Conservation (phyloP, 257 asterid species). For the Penstemon eatonii region DNA sequence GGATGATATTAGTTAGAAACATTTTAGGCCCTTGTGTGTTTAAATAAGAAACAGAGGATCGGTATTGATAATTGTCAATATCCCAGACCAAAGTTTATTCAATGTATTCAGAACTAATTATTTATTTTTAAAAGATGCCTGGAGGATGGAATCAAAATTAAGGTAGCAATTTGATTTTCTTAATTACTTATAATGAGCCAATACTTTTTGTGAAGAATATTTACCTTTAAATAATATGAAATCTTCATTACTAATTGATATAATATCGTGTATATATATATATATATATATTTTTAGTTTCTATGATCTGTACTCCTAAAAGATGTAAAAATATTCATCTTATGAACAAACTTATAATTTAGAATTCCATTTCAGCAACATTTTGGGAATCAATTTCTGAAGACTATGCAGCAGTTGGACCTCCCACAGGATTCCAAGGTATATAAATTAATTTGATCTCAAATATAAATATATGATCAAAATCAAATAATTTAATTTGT, state of each 20-base stretch:
- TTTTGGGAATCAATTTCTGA: conserved; percentile 75
- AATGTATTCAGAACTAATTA: too few species aligned
- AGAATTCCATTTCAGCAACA: conserved; percentile 43
- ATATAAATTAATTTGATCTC: neutral
- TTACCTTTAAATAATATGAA: neutral
- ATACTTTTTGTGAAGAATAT: neutral
- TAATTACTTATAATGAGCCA: neutral
- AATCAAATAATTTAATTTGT: neutral
- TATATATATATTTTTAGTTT: neutral
- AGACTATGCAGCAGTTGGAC: conserved; percentile 75
- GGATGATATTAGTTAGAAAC: too few species aligned
- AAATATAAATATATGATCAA: neutral
- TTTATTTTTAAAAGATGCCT: too few species aligned
- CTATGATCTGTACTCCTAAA: neutral
- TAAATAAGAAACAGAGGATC: too few species aligned
- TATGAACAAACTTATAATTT: neutral
- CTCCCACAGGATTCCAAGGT: conserved; percentile 95
- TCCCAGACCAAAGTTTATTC: too few species aligned
- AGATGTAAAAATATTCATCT: neutral
- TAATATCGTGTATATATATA: too few species aligned
- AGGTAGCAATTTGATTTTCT: neutral
- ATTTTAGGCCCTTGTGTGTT: too few species aligned
- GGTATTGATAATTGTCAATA: too few species aligned
- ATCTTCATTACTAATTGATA: neutral
- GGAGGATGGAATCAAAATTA: too few species aligned